Percentiles rank a stretch among this genome's conserved stretches.
Evolutionary conservation across 805 yeast genomes (phyloP).

Genomic region (Nakazawaea siamensis): DNA sequence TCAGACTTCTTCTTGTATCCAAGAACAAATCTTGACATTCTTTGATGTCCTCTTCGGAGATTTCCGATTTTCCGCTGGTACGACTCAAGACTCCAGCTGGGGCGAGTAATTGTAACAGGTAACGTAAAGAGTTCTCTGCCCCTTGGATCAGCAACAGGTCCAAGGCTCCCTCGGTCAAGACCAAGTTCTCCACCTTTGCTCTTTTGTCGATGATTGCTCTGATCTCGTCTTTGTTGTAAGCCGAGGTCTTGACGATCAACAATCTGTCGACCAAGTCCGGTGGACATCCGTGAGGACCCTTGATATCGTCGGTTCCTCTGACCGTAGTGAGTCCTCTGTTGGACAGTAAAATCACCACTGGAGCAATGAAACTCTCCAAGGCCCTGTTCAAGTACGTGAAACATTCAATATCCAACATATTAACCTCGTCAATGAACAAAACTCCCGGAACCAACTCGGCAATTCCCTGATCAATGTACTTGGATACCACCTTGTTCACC

Average conservation of each 20-base stretch:
- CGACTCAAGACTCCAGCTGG: constrained; percentile 83
- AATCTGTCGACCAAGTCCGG: constrained; percentile 89
- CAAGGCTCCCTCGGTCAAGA: constrained; percentile 60
- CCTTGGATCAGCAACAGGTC: constrained; percentile 71
- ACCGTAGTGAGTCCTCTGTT: constrained; percentile 90
- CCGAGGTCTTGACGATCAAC: constrained; percentile 84
- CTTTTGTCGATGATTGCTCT: constrained; percentile 76
- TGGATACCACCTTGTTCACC: constrained; percentile 91
- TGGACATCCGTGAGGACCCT: constrained; percentile 95
- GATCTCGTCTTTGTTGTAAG: constrained; percentile 81
- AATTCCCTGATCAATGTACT: constrained; percentile 95
- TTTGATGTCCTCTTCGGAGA: constrained; percentile 63
- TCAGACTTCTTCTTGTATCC: constrained; percentile 78
- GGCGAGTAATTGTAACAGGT: constrained; percentile 82
- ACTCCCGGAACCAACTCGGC: constrained; percentile 99
- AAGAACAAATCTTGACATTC: constrained; percentile 78
- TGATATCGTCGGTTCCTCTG: constrained; percentile 79
- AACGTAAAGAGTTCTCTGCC: constrained; percentile 72
- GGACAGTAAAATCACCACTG: constrained; percentile 91
- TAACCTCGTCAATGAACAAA: constrained; percentile 93
- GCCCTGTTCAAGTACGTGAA: constrained; percentile 93
- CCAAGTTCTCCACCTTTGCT: constrained; percentile 67
- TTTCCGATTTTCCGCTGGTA: constrained; percentile 63
- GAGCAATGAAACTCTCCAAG: constrained; percentile 84
- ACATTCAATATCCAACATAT: constrained; percentile 96